Conservation (phyloP, 176 grass and related monocot genomes). For the Aegilops umbellulata region DNA sequence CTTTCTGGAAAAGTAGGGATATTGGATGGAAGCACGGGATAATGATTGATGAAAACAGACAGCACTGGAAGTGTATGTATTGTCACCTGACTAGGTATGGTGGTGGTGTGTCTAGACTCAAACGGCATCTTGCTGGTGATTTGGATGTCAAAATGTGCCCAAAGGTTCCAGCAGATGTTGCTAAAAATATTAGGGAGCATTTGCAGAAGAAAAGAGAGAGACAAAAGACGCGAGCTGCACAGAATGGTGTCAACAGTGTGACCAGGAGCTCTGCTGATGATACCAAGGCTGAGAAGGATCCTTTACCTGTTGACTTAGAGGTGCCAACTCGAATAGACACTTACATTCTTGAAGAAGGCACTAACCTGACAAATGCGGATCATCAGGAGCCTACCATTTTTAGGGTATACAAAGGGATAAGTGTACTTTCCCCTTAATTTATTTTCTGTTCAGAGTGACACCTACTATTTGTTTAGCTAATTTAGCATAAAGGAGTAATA, state of each 20-base stretch:
- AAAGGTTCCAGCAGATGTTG: slow-evolving; percentile 68
- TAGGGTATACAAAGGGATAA: slow-evolving; percentile 32
- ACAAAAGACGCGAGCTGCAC: slow-evolving; percentile 37
- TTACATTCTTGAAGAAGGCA: slow-evolving; percentile 46
- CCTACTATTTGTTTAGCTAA: not conserved
- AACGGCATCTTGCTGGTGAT: slow-evolving; percentile 84
- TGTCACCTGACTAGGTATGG: slow-evolving; percentile 78
- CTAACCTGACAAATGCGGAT: slow-evolving; percentile 34
- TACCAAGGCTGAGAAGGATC: slow-evolving; percentile 27
- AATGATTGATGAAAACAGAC: slow-evolving; percentile 76
- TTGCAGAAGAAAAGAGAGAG: slow-evolving; percentile 56
- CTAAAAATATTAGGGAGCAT: slow-evolving; percentile 61
- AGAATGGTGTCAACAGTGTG: slow-evolving; percentile 26
- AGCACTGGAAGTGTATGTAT: slow-evolving; percentile 87
- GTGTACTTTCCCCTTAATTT: not conserved
- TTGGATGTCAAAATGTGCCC: slow-evolving; percentile 80
- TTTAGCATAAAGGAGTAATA: not conserved
- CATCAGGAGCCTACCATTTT: slow-evolving; percentile 26
- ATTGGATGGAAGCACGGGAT: slow-evolving; percentile 73
- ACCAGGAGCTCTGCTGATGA: slow-evolving; percentile 24
- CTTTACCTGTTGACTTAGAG: slow-evolving; percentile 28
- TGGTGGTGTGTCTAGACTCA: slow-evolving; percentile 92
- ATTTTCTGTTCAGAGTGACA: slow-evolving; percentile 1
- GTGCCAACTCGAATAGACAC: slow-evolving; percentile 6
- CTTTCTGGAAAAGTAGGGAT: slow-evolving; percentile 67